Conservation (phyloP, 2,329 filamentous ascomycete species). For the Hypoxylon sp. region DNA sequence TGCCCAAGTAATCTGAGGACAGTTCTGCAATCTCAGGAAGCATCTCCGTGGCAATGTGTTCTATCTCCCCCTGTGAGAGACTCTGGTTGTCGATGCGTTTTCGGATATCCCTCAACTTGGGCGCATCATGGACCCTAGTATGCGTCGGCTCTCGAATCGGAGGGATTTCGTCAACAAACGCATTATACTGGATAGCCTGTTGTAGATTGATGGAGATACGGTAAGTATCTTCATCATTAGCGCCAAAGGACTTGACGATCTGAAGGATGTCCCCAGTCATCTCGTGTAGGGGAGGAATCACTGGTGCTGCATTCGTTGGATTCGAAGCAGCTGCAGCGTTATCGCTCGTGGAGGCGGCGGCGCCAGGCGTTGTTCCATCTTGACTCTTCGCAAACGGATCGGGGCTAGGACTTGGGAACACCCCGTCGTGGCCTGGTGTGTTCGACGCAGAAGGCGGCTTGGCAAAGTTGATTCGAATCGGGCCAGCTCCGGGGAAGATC, state of each 20-base stretch:
- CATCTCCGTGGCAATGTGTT: constrained; percentile 93
- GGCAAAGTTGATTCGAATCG: constrained; percentile 95
- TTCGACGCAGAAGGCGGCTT: constrained; percentile 93
- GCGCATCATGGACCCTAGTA: constrained; percentile 90
- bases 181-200: constrained; percentile 78
- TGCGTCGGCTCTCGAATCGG: constrained; percentile 88
- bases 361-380: constrained; percentile 58
- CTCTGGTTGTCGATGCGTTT: constrained; percentile 98
- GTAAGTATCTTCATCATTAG: constrained; percentile 80
- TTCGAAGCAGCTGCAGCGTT: constrained; percentile 52
- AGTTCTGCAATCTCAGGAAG: constrained; percentile 96
- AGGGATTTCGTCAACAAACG: constrained; percentile 87
- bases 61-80: constrained; percentile 87
- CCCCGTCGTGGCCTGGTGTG: constrained; percentile 88
- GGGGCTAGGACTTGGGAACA: constrained; percentile 91
- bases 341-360: constrained; percentile 58
- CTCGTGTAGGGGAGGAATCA: constrained; percentile 79
- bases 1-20: constrained; percentile 94
- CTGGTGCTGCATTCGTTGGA: constrained; percentile 65
- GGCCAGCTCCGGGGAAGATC: constrained; percentile 96
- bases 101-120: constrained; percentile 92
- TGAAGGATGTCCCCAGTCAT: constrained; percentile 85
- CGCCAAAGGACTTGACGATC: constrained; percentile 91
- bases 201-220: constrained; percentile 82
- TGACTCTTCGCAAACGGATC: constrained; percentile 79